phyloP scores from a whole-genome alignment of 1,139 yeast genomes.

The Hyphopichia pseudoburtonii region DNA sequence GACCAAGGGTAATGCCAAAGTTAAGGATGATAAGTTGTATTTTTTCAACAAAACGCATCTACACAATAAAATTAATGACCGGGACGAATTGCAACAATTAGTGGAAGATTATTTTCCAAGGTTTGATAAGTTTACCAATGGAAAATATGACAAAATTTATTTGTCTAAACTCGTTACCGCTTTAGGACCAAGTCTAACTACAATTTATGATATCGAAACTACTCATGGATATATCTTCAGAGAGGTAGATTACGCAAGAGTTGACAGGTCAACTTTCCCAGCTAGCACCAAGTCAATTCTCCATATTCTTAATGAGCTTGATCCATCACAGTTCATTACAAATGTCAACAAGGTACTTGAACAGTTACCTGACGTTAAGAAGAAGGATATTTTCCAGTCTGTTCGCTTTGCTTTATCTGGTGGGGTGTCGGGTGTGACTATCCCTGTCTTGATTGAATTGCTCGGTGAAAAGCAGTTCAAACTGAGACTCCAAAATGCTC shows the following conservation, averaged over 20 bases:
- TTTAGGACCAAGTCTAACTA: conserved; percentile 43
- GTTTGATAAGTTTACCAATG: conserved; percentile 16
- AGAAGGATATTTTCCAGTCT: conserved; percentile 56
- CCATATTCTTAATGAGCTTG: conserved; percentile 5
- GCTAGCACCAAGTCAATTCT: conserved; percentile 11
- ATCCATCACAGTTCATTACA: conserved; percentile 8
- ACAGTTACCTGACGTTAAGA: conserved; percentile 21
- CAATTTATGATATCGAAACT: conserved; percentile 47
- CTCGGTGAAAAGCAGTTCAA: conserved; percentile 51
- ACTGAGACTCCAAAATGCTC: conserved; percentile 33
- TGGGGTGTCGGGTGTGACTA: conserved; percentile 65
- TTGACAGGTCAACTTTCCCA: conserved; percentile 10
- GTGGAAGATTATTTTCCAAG: conserved; percentile 28
- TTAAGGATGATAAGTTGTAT: conserved; percentile 70
- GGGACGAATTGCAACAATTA: conserved; percentile 28
- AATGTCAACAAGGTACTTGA: conserved; percentile 15
- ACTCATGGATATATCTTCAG: conserved; percentile 51
- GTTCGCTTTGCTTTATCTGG: conserved; percentile 76
- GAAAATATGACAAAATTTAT: conserved; percentile 17
- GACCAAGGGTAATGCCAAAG: conserved; percentile 93
- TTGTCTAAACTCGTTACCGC: conserved; percentile 24
- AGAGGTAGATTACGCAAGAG: conserved; percentile 31
- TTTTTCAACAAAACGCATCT: conserved; percentile 76
- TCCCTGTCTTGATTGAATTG: conserved; percentile 58
- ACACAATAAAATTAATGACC: conserved; percentile 33